Evolutionary conservation across 2,329 filamentous ascomycete genomes (phyloP).

Genomic region (Beauveria rudraprayagi): DNA sequence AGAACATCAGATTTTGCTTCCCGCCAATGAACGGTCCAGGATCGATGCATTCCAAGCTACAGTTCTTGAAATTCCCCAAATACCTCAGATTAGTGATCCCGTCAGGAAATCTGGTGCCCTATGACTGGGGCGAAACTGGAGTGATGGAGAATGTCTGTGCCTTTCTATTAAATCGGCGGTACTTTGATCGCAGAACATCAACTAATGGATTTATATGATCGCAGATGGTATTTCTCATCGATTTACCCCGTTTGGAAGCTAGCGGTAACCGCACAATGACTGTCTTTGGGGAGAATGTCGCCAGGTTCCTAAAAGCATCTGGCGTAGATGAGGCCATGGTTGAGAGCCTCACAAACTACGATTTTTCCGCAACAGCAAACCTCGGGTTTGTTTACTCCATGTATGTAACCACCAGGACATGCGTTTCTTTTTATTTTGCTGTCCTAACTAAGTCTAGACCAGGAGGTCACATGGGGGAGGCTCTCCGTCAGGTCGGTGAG

Average conservation of each 20-base stretch:
- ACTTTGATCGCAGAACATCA: not conserved
- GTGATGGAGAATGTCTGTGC: conserved; percentile 69
- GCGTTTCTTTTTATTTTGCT: not conserved
- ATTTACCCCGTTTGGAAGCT: conserved; percentile 59
- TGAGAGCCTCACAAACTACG: conserved; percentile 65
- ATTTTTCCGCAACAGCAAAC: conserved; percentile 64
- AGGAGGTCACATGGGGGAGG: conserved; percentile 25
- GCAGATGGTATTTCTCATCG: conserved; percentile 80
- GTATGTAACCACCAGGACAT: conserved; percentile 37
- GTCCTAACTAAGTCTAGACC: conserved; percentile 23
- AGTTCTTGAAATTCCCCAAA: conserved; percentile 69
- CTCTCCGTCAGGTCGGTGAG: conserved; percentile 24
- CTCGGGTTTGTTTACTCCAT: conserved; percentile 82
- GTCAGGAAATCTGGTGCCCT: conserved; percentile 75
- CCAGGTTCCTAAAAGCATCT: conserved; percentile 61
- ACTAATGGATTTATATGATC: not conserved
- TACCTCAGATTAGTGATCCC: conserved; percentile 77
- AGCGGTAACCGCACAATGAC: conserved; percentile 25
- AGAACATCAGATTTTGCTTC: conserved; percentile 65
- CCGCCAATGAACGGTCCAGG: conserved; percentile 68
- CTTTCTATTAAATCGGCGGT: not conserved
- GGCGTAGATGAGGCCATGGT: conserved; percentile 57
- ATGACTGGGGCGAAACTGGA: conserved; percentile 84
- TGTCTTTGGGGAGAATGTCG: conserved; percentile 60
- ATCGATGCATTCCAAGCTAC: conserved; percentile 90